These are phyloP conservation scores for Penicillium cosmopolitanum DNA, from an alignment of 495 filamentous ascomycete species.

Conservation along the genomic window DNA sequence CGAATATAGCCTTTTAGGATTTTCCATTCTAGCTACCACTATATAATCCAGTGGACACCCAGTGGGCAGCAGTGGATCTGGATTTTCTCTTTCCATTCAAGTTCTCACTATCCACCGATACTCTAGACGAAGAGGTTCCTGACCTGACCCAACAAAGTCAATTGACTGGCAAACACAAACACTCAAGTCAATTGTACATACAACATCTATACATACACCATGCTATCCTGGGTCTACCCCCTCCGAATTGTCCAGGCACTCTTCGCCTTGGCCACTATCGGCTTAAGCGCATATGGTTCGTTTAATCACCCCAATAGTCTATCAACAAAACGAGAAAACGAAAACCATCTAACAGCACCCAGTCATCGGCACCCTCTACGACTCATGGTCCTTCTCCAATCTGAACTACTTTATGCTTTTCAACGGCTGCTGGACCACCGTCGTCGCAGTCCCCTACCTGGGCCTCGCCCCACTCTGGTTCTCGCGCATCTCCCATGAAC, in stretches of 20 bases:
- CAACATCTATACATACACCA: constrained; percentile 10
- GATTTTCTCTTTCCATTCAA: constrained; percentile 4
- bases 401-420: constrained; percentile 68
- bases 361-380: constrained; percentile 35
- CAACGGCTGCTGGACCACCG: constrained; percentile 66
- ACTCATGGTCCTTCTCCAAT: constrained; percentile 32
- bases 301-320: not conserved
- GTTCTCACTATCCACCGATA: not conserved
- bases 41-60: constrained; percentile 18
- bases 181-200: not conserved
- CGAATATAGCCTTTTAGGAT: not conserved
- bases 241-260: constrained; percentile 62
- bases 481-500: constrained; percentile 55
- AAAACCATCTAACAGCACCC: not conserved
- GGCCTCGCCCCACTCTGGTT: constrained; percentile 60
- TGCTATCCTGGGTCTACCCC: constrained; percentile 42
- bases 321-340: not conserved
- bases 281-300: constrained; percentile 66
- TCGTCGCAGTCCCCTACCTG: constrained; percentile 63
- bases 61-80: constrained; percentile 19
- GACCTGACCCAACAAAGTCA: not conserved
- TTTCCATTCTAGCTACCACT: constrained; percentile 1
- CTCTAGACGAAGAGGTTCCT: not conserved
- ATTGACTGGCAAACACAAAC: not conserved
- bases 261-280: constrained; percentile 66